Conservation (phyloP, 2,329 filamentous ascomycete genomes). For the Nannizziopsis barbatae region DNA sequence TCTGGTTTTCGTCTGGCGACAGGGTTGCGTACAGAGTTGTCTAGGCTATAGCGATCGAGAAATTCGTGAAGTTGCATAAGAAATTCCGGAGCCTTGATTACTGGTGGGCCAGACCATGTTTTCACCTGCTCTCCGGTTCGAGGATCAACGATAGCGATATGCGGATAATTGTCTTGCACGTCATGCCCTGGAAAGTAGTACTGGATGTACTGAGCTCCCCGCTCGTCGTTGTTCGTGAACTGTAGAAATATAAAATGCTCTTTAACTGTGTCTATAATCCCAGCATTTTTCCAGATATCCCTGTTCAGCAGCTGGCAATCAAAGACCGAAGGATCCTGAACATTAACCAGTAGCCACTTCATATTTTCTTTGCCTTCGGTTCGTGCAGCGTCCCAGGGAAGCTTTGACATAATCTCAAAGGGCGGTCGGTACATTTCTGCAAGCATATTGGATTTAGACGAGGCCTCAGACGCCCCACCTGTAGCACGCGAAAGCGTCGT, state of each 20-base stretch:
- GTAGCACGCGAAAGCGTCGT: constrained; percentile 49
- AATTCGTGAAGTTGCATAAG: constrained; percentile 89
- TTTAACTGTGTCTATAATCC: constrained; percentile 65
- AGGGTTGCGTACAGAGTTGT: constrained; percentile 80
- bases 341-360: constrained; percentile 93
- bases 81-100: constrained; percentile 66
- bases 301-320: constrained; percentile 89
- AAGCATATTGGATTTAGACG: constrained; percentile 62
- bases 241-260: constrained; percentile 96
- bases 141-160: constrained; percentile 91
- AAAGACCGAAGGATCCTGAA: constrained; percentile 88
- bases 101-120: constrained; percentile 77
- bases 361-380: constrained; percentile 73
- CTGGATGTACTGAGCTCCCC: constrained; percentile 68
- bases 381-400: constrained; percentile 74
- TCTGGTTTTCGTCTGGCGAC: constrained; percentile 69
- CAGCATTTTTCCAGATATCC: constrained; percentile 85
- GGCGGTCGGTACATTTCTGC: constrained; percentile 89
- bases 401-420: constrained; percentile 71
- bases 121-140: constrained; percentile 96
- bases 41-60: constrained; percentile 89
- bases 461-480: constrained; percentile 53
- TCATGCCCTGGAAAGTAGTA: constrained; percentile 80
- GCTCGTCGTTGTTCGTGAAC: constrained; percentile 73
- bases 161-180: constrained; percentile 80